Evolutionary conservation across 352 stramenopile genomes (phyloP), one percentile per base, ranked within the genome.

Genomic region (Elongisporangium undulatum): DNA sequence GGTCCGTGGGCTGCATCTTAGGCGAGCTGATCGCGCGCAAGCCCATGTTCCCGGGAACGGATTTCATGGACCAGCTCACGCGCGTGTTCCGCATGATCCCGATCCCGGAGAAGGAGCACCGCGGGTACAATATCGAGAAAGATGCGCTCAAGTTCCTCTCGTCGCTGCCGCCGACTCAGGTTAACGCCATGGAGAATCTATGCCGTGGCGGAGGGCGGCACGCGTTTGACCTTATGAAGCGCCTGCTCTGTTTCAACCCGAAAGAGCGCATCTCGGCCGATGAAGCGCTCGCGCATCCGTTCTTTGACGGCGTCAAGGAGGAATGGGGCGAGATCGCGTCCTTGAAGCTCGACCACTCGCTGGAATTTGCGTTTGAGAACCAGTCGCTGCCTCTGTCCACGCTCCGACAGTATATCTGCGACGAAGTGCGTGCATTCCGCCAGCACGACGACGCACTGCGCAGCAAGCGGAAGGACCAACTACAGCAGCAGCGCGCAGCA

Each of bases 1-100:
- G 85, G 85, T 92, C 82, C 0, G 80, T 93, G 2, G 85, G 85
- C 7, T 95, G 85, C 67, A 99, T 99, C 63, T 74, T 99, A 16
- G 97, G 96, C 19, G 96, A 97, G 53, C 72, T 97, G 34, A 67
- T 96, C 16, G 73, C 75, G 1, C 79, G 85, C 55, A 90, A 92
- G 59, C 85, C 85, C 9, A 62, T 94, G 26, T 92, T 95, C 48
- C 81, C 85, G 20, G 85, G 82, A 5, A 89, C 77, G 2, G 79
- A 94, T 56, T 94, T 94, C 58, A 94, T 94, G 82, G 82, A 94
- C 49, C 85, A 94, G 54, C 80, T 94, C 56, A 89, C 82, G 22
- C 79, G 81, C 2, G 78, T 94, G 3, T 94, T 92, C 57, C 85
- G 90, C 51, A 74, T 92, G 13, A 68, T 94, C 6, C 68, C 83